These are phyloP conservation scores for Passiflora organensis DNA, from an alignment of 345 rosid species.

Conservation along the genomic window DNA sequence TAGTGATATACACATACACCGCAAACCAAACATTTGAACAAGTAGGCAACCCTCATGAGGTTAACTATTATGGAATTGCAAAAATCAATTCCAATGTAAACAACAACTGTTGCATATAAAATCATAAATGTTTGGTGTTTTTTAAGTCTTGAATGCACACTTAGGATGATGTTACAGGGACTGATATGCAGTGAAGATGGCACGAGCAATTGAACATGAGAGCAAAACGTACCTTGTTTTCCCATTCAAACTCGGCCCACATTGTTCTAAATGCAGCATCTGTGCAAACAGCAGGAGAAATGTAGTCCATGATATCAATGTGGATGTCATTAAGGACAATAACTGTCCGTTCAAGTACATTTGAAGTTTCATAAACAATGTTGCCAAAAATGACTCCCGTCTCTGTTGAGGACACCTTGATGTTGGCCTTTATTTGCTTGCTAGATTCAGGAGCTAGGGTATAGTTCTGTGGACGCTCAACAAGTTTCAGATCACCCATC, in stretches of 20 bases:
- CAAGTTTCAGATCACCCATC: slow-evolving; percentile 98
- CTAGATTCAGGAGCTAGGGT: slow-evolving; percentile 89
- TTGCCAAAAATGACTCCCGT: slow-evolving; percentile 98
- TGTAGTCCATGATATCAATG: slow-evolving; percentile 94
- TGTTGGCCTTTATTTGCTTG: slow-evolving; percentile 96
- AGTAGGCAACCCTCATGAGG: too few species aligned
- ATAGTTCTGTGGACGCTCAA: slow-evolving; percentile 96
- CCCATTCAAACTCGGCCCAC: slow-evolving; percentile 99
- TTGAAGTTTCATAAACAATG: slow-evolving; percentile 90
- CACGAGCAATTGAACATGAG: not conserved
- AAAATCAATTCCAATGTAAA: too few species aligned
- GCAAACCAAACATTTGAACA: too few species aligned
- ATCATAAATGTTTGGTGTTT: too few species aligned
- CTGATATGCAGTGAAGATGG: too few species aligned
- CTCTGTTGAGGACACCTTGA: slow-evolving; percentile 97
- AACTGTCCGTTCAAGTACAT: slow-evolving; percentile 78
- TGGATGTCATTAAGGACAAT: slow-evolving; percentile 93
- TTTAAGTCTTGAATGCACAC: too few species aligned
- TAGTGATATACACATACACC: too few species aligned
- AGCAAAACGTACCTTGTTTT: slow-evolving; percentile 68
- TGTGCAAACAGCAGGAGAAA: slow-evolving; percentile 90
- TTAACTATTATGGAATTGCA: too few species aligned
- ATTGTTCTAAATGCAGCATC: slow-evolving; percentile 89
- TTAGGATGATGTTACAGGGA: too few species aligned
- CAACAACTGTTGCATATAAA: too few species aligned